Evolutionary conservation across 202 grass and related monocot species (phyloP), one percentile per base, ranked within the genome.

Genomic region (Carex arenaria): DNA sequence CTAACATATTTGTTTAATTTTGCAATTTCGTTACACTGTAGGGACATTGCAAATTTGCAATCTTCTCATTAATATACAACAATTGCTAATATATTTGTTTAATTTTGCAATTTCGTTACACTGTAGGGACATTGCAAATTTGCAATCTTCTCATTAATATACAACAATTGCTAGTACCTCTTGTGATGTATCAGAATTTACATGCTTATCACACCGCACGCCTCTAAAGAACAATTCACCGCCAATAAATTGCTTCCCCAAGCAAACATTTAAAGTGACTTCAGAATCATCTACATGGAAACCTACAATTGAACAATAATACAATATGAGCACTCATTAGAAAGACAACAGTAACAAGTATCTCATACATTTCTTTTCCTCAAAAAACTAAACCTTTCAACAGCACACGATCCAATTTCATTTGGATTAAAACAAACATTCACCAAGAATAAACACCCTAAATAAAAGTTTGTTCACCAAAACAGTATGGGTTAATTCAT

Each of bases 251-350:
- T 98, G 89, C 84, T 95, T 98, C 43, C 95, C 92, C 76, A 98
- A 89, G 64, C 95, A 98, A 80, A 98, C 92, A 80, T 98, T 98
- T 86, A 98, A 87, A 57, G 95, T 98, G 67, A 98, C 89, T 87
- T 98, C 95, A 45, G 95, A 95, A 87, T 98, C 95, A 84, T 98
- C 95, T 79, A 98, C 95, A 85, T 98, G 95, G 84, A 98, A 98
- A 87, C 95, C 95, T 98, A 83, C 18, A 87, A 65, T 61, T 26
- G 17, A 30, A 32, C 10, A 85, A 82, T 38, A 47, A 11, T 19
- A 32, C 15, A 85, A 82, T 38, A 47, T 14, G 34, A 55, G 2
- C 42, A 88, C 47, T 71, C 15, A 73, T 88, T 64, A 87, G 47
- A 87, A 61, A 54, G 61, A 40, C 76, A 78, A 67, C 1, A 74